These are phyloP conservation scores for Colletotrichum sp. DNA, from an alignment of 2,329 filamentous ascomycete species.

Conservation along the genomic window DNA sequence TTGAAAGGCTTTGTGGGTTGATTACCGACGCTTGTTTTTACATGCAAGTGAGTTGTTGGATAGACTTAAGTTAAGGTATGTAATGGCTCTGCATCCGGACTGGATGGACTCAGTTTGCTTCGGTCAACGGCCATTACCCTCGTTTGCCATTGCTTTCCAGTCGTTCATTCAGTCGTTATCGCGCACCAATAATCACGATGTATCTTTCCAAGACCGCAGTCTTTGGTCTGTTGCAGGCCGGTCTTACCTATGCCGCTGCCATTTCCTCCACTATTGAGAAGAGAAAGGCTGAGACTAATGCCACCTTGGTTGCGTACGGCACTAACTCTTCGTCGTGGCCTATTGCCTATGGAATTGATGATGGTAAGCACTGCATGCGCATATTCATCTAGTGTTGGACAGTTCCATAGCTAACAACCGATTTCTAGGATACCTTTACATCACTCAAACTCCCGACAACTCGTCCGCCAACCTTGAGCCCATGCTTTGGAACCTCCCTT, in stretches of 20 bases:
- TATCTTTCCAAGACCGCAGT: neutral
- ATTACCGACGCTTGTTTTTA: neutral
- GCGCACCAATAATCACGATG: neutral
- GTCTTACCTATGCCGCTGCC: neutral
- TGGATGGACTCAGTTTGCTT: neutral
- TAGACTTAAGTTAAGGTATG: neutral
- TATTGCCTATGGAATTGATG: neutral
- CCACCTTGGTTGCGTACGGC: neutral
- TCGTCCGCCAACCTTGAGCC: neutral
- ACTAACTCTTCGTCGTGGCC: neutral
- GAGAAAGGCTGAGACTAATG: neutral
- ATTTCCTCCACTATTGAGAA: neutral
- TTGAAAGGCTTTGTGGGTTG: neutral
- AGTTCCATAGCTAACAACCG: neutral
- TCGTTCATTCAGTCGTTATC: neutral
- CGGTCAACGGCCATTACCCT: neutral
- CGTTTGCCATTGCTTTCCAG: neutral
- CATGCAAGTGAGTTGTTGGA: neutral
- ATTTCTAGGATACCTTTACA: neutral
- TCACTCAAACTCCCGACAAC: neutral
- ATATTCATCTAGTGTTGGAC: fast-evolving
- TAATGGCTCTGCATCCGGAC: neutral
- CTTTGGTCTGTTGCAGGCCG: neutral
- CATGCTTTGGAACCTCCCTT: neutral
- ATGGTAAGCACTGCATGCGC: neutral